Evolutionary conservation across 208 protist species (phyloP), one percentile per base, ranked within the genome.

Genomic region (Phytomonas francai): DNA sequence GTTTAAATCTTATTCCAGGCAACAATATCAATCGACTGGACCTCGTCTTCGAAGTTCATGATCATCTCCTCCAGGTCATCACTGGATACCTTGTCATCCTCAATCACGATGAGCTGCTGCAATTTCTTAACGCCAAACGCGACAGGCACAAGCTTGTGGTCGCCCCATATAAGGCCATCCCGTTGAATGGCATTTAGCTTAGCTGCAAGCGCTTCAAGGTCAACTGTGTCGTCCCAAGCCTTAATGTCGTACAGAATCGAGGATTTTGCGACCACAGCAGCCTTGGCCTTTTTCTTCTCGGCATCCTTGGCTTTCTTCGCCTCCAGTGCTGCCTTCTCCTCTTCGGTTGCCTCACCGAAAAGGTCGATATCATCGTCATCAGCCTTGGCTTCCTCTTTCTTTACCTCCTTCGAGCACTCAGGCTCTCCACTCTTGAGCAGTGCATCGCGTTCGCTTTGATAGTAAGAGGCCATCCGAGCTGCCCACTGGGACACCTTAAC

Each of bases 101-200:
- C 95, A 78, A 98, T 93, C 36, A 97, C 85, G 65, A 87, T 84
- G 62, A 92, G 84, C 79, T 97, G 94, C 74, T 96, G 85, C n/a
- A 98, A 85, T 85, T 98, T 98, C 84, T 97, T 98, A 58, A 98
- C 92, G 68, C 97, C 97, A 72, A 96, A 98, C 36, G 91, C 97
- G 30, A 98, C 80, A 16, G 93, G 83, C 59, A 94, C 81, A 16
- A 97, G 77, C 81, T 97, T 96, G 74, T 87, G 71, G 65, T 90
- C 83, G 71, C 93, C 92, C 93, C 95, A 98, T 19, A 93, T 57
- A n/a, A 98, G 89, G 45, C 95, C 95, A 45, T 94, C 86, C 65
- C 88, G 89, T 69, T 89, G 28, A 62, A 95, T 87, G 3, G 81
- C 83, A 68, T 95, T 83, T 59, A 97, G 78, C 77, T 91, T 89